phyloP scores from a whole-genome alignment of 2,329 filamentous ascomycete genomes.

The Ascochyta clinopodiicola region DNA sequence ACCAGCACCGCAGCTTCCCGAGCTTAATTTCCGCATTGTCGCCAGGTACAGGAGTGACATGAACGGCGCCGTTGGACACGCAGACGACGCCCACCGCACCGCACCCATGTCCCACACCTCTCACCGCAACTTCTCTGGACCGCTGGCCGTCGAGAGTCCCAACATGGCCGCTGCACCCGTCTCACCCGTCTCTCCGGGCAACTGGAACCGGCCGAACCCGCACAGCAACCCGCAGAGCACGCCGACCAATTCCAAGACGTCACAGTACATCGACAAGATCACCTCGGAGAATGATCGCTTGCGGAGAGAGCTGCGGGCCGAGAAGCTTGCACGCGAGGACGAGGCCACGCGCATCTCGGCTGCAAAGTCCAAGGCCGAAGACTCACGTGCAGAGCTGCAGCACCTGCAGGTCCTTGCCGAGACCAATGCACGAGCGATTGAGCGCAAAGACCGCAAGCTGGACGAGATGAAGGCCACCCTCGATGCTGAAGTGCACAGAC shows the following conservation, averaged over 20 bases:
- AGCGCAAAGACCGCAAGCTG: conserved; percentile 76
- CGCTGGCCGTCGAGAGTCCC: conserved; percentile 39
- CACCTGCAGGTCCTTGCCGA: conserved; percentile 71
- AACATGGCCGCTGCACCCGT: conserved; percentile 32
- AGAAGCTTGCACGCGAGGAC: conserved; percentile 65
- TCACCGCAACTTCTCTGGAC: conserved; percentile 41
- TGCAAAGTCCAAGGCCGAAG: conserved; percentile 74
- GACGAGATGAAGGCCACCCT: conserved; percentile 70
- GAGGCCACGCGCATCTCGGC: conserved; percentile 71
- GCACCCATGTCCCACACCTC: conserved; percentile 40
- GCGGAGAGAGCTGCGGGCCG: conserved; percentile 66
- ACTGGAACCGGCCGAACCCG: conserved; percentile 40
- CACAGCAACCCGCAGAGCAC: conserved; percentile 35
- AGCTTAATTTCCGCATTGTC: conserved; percentile 26
- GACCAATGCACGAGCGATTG: conserved; percentile 73
- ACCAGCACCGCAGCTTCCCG: conserved; percentile 30
- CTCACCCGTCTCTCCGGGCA: conserved; percentile 18
- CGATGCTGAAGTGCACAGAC: conserved; percentile 68
- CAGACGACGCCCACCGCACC: conserved; percentile 29
- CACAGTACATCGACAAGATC: conserved; percentile 71
- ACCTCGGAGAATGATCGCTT: conserved; percentile 81
- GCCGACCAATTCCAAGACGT: conserved; percentile 43
- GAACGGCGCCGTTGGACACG: conserved; percentile 31
- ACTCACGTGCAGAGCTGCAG: conserved; percentile 72
- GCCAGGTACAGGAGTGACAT: conserved; percentile 36